These are phyloP conservation scores for Aurinia saxatilis DNA, from an alignment of 345 rosid species.

Conservation along the genomic window DNA sequence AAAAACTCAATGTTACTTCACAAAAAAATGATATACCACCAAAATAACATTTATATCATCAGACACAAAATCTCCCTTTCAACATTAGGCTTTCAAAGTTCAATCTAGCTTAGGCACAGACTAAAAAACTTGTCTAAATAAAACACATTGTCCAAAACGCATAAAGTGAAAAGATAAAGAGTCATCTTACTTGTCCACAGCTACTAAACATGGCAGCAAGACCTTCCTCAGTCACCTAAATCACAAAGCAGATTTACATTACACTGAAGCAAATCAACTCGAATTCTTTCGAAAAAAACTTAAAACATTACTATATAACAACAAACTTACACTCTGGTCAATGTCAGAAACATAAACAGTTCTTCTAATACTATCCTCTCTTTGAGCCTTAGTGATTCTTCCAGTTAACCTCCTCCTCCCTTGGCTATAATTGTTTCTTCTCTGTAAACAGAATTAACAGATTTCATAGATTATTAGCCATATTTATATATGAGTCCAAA, in stretches of 20 bases:
- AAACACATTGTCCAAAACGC: background rate
- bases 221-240: constrained; percentile 81
- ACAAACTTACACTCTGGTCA: constrained; percentile 34
- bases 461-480: too few relatives aligned
- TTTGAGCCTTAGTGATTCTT: constrained; percentile 37
- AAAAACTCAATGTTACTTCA: constrained; percentile 11
- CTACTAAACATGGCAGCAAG: constrained; percentile 71
- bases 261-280: background rate
- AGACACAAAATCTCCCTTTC: background rate
- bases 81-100: background rate
- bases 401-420: constrained; percentile 58
- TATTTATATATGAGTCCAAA: too few relatives aligned
- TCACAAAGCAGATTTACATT: background rate
- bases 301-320: background rate
- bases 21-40: background rate
- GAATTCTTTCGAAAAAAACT: background rate
- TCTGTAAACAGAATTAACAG: constrained; percentile 35
- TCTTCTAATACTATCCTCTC: constrained; percentile 53
- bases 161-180: background rate
- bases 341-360: constrained; percentile 36
- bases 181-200: constrained; percentile 70
- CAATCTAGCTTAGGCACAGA: background rate
- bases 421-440: constrained; percentile 51
- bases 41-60: background rate
- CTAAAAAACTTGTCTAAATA: background rate